These are phyloP conservation scores for Trichoderma sp. DNA, from an alignment of 2,329 filamentous ascomycete species.

Conservation along the genomic window DNA sequence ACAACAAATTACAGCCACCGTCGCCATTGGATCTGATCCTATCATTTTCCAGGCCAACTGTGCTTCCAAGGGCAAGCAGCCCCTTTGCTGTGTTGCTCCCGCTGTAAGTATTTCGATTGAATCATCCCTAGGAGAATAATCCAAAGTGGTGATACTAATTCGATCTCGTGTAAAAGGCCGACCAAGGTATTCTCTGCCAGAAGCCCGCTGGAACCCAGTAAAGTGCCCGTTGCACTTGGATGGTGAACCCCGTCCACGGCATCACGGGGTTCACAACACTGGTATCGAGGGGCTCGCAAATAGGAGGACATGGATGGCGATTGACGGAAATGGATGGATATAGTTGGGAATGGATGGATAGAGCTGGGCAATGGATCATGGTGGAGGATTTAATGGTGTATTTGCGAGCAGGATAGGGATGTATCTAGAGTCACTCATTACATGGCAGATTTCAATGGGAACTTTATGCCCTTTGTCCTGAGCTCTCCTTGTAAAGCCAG, in stretches of 20 bases:
- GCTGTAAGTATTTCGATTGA: too few relatives aligned
- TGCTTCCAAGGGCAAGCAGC: too few relatives aligned
- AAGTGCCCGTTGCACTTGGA: background rate
- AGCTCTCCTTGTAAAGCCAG: accelerated
- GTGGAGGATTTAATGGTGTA: background rate
- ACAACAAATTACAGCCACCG: too few relatives aligned
- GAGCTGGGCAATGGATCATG: background rate
- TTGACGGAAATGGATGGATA: background rate
- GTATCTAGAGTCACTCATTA: background rate
- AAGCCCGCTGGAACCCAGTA: background rate
- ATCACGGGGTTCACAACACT: background rate
- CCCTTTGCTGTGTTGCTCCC: too few relatives aligned
- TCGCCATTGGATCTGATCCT: too few relatives aligned
- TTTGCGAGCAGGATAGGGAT: background rate
- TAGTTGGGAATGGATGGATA: background rate
- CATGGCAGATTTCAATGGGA: background rate
- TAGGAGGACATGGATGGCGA: background rate
- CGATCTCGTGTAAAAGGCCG: too few relatives aligned
- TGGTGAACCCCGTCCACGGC: background rate
- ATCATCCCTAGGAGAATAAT: too few relatives aligned
- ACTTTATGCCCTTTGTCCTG: background rate
- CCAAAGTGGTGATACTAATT: too few relatives aligned
- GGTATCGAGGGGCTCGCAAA: background rate
- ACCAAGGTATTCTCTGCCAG: background rate
- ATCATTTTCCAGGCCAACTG: too few relatives aligned